Conservation (phyloP, 768 basidiomycete genomes). For the Pisolithus marmoratus region DNA sequence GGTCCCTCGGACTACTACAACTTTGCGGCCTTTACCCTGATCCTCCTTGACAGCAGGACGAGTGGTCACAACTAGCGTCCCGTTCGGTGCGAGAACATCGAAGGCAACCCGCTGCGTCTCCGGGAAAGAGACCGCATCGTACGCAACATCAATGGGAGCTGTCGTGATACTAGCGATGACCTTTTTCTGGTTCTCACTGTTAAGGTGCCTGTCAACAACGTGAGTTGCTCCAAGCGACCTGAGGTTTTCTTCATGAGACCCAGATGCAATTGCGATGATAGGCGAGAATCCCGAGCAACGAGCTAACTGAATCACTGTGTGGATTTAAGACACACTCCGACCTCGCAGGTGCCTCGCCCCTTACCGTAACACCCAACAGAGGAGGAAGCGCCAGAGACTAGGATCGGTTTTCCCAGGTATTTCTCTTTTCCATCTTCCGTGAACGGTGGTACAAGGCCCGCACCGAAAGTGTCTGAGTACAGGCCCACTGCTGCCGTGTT, state of each 20-base stretch:
- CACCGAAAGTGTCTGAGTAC: constrained; percentile 34
- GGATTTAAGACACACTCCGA: neutral
- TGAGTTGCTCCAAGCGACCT: constrained; percentile 36
- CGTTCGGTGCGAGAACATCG: constrained; percentile 27
- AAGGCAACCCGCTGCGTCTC: constrained; percentile 34
- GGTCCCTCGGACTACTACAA: constrained; percentile 19
- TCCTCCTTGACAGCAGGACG: constrained; percentile 18
- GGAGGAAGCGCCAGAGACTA: constrained; percentile 45
- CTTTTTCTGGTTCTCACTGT: constrained; percentile 8
- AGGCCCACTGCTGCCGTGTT: constrained; percentile 43
- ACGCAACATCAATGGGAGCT: constrained; percentile 15
- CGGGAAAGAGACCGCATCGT: constrained; percentile 27
- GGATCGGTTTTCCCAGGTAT: constrained; percentile 37
- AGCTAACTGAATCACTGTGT: constrained; percentile 36
- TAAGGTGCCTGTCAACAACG: constrained; percentile 30
- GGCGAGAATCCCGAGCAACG: constrained; percentile 35
- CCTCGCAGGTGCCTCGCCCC: constrained; percentile 2
- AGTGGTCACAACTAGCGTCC: constrained; percentile 27
- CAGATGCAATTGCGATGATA: constrained; percentile 37
- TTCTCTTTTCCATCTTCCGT: constrained; percentile 26
- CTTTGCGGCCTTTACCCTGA: constrained; percentile 13
- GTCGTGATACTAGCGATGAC: constrained; percentile 23
- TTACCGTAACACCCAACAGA: constrained; percentile 43
- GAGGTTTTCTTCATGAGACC: constrained; percentile 23
- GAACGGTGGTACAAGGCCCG: constrained; percentile 35